A percentile compares a stretch with the other conserved stretches of the same genome.
Evolutionary conservation across 176 grass and related monocot genomes (phyloP).

Genomic region (Triticum monococcum): DNA sequence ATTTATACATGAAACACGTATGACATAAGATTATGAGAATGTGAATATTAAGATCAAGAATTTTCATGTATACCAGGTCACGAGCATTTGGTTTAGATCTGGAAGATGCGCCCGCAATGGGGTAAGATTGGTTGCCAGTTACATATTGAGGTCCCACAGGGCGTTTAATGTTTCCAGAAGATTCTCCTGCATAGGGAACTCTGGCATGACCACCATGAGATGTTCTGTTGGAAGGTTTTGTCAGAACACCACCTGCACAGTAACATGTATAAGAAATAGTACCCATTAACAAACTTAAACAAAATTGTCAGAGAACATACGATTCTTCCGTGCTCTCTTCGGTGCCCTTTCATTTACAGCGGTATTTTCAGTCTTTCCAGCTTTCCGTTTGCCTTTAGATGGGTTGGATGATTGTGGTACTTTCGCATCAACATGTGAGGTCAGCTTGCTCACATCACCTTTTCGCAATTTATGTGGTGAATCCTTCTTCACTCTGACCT

Average conservation of each 20-base stretch:
- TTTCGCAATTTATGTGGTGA: constrained; percentile 32
- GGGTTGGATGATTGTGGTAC: constrained; percentile 25
- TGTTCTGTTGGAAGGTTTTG: constrained; percentile 26
- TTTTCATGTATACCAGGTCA: constrained; percentile 52
- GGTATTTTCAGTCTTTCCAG: constrained; percentile 26
- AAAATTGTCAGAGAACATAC: constrained; percentile 28
- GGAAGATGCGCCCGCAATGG: constrained; percentile 17
- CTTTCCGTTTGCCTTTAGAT: constrained; percentile 43
- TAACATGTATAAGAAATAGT: constrained; percentile 25
- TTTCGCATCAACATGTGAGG: constrained; percentile 13
- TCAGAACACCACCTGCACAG: constrained; percentile 35
- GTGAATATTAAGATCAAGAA: constrained; percentile 8
- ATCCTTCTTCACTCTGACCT: constrained; percentile 30
- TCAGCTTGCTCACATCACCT: constrained; percentile 19
- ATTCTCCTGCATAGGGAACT: constrained; percentile 3
- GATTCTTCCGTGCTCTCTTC: constrained; percentile 43
- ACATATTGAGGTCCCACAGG: constrained; percentile 35
- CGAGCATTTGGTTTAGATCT: constrained; percentile 48
- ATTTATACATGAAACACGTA: constrained; percentile 1
- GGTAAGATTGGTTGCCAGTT: constrained; percentile 27
- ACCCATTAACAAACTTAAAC: constrained; percentile 4
- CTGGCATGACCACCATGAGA: neutral
- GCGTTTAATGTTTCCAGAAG: constrained; percentile 8
- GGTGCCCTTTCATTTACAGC: constrained; percentile 27
- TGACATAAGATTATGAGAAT: constrained; percentile 12